A percentile compares a stretch with the other conserved stretches of the same genome.
Evolutionary conservation across 192 early-diverging fungal species (phyloP).

Genomic region (Haplosporangium gracile): DNA sequence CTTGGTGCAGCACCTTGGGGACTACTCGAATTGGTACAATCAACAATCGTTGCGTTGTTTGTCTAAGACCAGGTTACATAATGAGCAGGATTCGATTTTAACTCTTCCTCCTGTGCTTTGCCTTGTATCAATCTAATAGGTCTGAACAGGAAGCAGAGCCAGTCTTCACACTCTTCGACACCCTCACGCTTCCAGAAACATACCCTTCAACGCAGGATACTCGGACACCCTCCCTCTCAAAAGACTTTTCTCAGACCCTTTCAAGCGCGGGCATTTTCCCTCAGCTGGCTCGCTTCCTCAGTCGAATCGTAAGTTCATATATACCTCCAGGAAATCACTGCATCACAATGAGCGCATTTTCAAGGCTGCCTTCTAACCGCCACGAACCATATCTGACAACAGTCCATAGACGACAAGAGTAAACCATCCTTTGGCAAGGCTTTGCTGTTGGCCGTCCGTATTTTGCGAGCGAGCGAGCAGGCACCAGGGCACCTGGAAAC

Average conservation of each 20-base stretch:
- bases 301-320: slow-evolving; percentile 21
- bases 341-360: background rate
- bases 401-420: slow-evolving; percentile 47
- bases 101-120: background rate
- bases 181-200: slow-evolving; percentile 21
- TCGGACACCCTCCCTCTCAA: background rate
- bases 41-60: background rate
- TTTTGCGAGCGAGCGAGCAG: slow-evolving; percentile 22
- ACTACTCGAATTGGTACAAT: slow-evolving; percentile 11
- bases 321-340: background rate
- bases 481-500: background rate
- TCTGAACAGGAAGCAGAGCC: slow-evolving; percentile 20
- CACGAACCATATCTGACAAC: background rate
- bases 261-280: background rate
- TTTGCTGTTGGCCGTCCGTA: slow-evolving; percentile 26
- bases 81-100: background rate
- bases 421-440: slow-evolving; percentile 22
- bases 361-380: background rate
- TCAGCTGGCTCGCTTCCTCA: slow-evolving; percentile 13
- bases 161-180: slow-evolving; percentile 23
- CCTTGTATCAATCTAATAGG: background rate
- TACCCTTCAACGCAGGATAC: slow-evolving; percentile 4
- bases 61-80: background rate
- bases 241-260: slow-evolving; percentile 6
- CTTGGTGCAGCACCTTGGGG: slow-evolving; percentile 28